A percentile compares a stretch with the other conserved stretches of the same genome.
Conservation (phyloP, 2,329 filamentous ascomycete species). For the Fusarium continuum region DNA sequence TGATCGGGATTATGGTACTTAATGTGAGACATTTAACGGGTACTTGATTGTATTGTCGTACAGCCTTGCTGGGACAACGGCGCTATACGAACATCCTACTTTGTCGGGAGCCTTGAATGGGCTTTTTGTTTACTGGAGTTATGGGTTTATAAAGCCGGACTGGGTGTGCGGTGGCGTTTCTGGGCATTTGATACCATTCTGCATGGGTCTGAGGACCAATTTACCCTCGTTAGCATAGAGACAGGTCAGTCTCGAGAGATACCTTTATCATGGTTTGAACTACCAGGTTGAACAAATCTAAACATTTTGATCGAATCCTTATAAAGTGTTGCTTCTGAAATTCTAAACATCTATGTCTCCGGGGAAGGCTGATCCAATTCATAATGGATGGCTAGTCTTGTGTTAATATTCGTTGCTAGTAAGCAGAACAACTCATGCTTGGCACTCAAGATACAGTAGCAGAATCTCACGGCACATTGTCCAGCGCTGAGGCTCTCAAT, state of each 20-base stretch:
- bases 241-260: constrained; percentile 25
- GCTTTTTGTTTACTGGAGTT: constrained; percentile 30
- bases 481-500: background rate
- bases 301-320: background rate
- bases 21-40: constrained; percentile 19
- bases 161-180: constrained; percentile 35
- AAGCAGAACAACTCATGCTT: background rate
- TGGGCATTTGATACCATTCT: constrained; percentile 44
- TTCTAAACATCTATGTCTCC: background rate
- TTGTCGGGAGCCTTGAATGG: constrained; percentile 12
- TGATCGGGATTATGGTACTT: constrained; percentile 1
- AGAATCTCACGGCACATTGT: background rate
- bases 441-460: background rate
- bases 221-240: constrained; percentile 33
- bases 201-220: constrained; percentile 27
- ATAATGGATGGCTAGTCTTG: background rate
- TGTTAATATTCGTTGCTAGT: background rate
- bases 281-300: constrained; percentile 22
- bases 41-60: constrained; percentile 16
- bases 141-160: constrained; percentile 13
- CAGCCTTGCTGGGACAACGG: constrained; percentile 16
- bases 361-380: background rate
- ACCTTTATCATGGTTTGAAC: constrained; percentile 11
- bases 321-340: background rate
- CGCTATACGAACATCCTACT: constrained; percentile 8